Evolutionary conservation across 805 yeast genomes (phyloP), one percentile per base, ranked within the genome.

Genomic region (Wickerhamomyces strasburgensis): DNA sequence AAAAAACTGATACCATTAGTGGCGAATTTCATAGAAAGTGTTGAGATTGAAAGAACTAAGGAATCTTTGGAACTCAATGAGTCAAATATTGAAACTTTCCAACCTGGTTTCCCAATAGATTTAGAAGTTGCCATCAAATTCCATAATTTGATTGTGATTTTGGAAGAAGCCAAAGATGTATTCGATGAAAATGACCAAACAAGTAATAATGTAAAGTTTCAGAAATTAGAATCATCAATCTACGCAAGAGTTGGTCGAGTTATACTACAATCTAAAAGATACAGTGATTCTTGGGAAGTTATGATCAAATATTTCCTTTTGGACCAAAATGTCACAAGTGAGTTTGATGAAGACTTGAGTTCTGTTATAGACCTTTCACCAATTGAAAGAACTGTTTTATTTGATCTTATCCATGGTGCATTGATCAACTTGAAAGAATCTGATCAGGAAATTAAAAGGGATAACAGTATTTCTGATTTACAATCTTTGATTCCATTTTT

Each of bases 1-100:
- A 47, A 51, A 40, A 60, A 44, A 39, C 58, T 49, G 34, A 54
- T 58, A 14, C 52, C 62, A 14, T 80, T 81, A 35, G 63, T 78
- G 9, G 74, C 82, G 9, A 75, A 65, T 42, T 78, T 84, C 46
- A 57, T 80, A 15, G 57, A 68, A 6, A 43, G 61, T 6, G 67
- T 70, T 17, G 74, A 71, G 37, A 48, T 48, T 6, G 74, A 72
- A 14, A 53, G 57, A 15, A 53, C 62, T 6, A 49, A 55, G 6
- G 72, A 66, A 4, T 55, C 58, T 13, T 24, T 59, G 16, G 76
- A 70, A 30, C 49, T 59, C 10, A 55, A 59, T 36, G 49, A 58
- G 5, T 44, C 58, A 1, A 51, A 56, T 11, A 49, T 73, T 18
- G 57, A 62, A 3, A 42, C 52, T 2, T 16, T 44, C 1, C 46